phyloP scores from a whole-genome alignment of 768 basidiomycete species.

The Rhodosporidiobolus sp. region DNA sequence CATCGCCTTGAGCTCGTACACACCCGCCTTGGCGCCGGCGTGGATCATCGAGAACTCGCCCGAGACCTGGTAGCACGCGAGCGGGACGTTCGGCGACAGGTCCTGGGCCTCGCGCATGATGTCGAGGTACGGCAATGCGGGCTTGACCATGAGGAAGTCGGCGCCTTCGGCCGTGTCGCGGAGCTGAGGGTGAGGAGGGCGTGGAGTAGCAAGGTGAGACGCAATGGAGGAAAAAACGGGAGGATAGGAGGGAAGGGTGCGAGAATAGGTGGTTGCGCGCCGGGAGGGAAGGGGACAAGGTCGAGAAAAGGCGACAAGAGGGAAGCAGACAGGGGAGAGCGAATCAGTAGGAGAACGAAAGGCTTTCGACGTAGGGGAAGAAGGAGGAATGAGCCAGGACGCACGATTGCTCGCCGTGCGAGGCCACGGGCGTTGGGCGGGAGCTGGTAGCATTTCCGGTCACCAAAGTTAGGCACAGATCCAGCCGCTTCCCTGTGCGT shows the following conservation, averaged over 20 bases:
- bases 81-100: conserved; percentile 77
- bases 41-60: conserved; percentile 97
- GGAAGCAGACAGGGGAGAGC: no score
- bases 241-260: no score
- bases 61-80: conserved; percentile 97
- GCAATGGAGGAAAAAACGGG: no score
- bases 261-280: no score
- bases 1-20: conserved; percentile 89
- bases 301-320: no score
- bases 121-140: conserved; percentile 91
- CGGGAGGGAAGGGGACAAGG: no score
- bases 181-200: conserved; percentile 55
- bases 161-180: conserved; percentile 88
- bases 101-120: conserved; percentile 78
- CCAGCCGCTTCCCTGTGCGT: conserved; percentile 85
- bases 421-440: conserved; percentile 83
- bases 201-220: background rate
- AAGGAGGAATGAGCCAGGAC: background rate
- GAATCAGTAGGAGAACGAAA: no score
- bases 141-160: conserved; percentile 99
- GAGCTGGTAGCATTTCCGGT: conserved; percentile 97
- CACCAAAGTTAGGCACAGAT: conserved; percentile 87
- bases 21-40: conserved; percentile 85
- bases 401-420: conserved; percentile 86
- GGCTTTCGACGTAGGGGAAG: background rate